Base-by-base conservation (phyloP, 129 eudicot species). In the Ambrosia trifida region DNA sequence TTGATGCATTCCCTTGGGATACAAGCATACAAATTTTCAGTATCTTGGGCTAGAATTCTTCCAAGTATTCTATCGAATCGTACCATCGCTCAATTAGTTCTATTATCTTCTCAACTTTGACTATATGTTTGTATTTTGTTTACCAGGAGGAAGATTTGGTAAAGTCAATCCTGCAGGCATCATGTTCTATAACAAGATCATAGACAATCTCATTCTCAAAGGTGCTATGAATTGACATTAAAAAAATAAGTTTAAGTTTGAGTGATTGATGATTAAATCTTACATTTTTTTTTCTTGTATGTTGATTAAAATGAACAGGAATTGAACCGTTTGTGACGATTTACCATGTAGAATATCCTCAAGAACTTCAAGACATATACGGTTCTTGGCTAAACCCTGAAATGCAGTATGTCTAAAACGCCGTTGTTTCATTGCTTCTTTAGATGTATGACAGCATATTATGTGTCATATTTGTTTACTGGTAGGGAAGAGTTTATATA, bases 31-130 rank as follows among this genome's bases (percentile, higher is more conserved):
- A 54, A 93, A 11, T 87, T 94, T 72, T 94, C 97, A 13, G 81
- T 94, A 64, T 85, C 99, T 41, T 89, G 99, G 96, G 45, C 92
- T 69, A 87, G 98, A 82, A 18, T 89, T 85, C 88, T 89, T 38
- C 98, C 96, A 18, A 77, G 66, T 60, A 60, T 60, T 32, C 3
- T 5, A 2, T 60, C 44, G 4, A 60, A 33, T 60, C 66, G 32
- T 60, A 60, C 20, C 43, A 60, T 57, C 31, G 11, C 3, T 52
- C 2, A 24, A 57, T 24, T 11, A 4, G 4, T 31, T 60, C 3
- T 12, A 60, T 12, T 32, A 60, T 59, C 33, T 24, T 24, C 13
- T 56, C 63, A 56, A 20, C n/a, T 24, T 56, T 20, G 2, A n/a
- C 17, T 20, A 56, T 4, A 3, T 10, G 33, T 60, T 32, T 60